Percentiles rank a stretch among this genome's conserved stretches.
Evolutionary conservation across 2,329 filamentous ascomycete genomes (phyloP).

Genomic region (Neurospora crassa): DNA sequence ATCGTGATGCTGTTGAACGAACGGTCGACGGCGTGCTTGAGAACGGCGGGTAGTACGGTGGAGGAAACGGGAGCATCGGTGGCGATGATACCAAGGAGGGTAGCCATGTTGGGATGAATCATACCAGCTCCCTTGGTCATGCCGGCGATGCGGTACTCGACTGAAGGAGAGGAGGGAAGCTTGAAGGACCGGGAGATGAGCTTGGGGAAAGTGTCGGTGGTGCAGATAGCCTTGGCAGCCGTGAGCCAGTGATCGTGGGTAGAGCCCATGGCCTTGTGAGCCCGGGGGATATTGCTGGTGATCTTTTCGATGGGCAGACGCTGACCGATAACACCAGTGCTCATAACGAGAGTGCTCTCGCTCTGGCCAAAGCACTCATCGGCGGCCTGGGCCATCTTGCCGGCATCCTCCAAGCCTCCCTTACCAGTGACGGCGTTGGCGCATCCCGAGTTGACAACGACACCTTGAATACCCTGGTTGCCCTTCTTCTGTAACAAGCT

Average conservation of each 20-base stretch:
- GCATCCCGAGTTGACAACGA: conserved; percentile 91
- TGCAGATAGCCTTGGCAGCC: conserved; percentile 88
- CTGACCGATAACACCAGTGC: conserved; percentile 94
- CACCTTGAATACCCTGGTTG: conserved; percentile 63
- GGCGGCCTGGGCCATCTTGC: conserved; percentile 69
- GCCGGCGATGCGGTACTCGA: conserved; percentile 77
- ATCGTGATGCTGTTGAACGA: conserved; percentile 97
- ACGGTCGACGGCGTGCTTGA: conserved; percentile 64
- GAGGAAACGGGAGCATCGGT: conserved; percentile 79
- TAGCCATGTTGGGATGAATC: conserved; percentile 99
- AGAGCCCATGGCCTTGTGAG: conserved; percentile 59
- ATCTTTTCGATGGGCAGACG: conserved; percentile 89
- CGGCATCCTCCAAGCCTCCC: conserved; percentile 80
- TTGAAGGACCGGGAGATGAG: conserved; percentile 76
- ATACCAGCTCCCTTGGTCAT: conserved; percentile 98
- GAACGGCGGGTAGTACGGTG: conserved; percentile 55
- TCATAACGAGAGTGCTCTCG: conserved; percentile 82
- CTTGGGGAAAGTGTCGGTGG: conserved; percentile 97
- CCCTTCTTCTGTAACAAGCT: conserved; percentile 57
- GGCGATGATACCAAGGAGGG: conserved; percentile 80
- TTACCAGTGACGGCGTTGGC: conserved; percentile 95
- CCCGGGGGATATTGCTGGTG: conserved; percentile 67
- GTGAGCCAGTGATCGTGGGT: conserved; percentile 80
- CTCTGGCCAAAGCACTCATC: conserved; percentile 49
- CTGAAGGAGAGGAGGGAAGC: conserved; percentile 67